A percentile compares a stretch with the other conserved stretches of the same genome.
Conservation (phyloP, 1,284 basidiomycete genomes). For the Pholiota adiposa region DNA sequence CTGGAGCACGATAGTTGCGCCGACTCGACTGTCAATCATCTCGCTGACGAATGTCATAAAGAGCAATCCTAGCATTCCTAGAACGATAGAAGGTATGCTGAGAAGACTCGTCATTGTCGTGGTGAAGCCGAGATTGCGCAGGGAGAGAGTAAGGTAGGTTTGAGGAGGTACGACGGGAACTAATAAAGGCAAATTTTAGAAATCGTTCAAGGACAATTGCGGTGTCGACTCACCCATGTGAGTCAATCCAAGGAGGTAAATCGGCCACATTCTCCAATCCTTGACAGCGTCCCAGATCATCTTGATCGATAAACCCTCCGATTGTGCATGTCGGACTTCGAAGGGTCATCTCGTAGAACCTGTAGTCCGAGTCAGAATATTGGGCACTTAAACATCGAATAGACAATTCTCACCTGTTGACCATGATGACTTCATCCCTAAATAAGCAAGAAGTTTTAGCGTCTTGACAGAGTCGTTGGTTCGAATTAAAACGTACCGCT, state of each 20-base stretch:
- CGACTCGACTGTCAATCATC: constrained; percentile 56
- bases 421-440: constrained; percentile 50
- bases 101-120: constrained; percentile 11
- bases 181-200: constrained; percentile 38
- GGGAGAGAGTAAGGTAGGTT: constrained; percentile 64
- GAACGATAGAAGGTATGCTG: constrained; percentile 11
- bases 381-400: not conserved
- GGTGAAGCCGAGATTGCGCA: constrained; percentile 52
- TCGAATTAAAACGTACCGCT: constrained; percentile 29
- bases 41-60: constrained; percentile 57
- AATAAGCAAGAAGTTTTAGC: not conserved
- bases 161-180: constrained; percentile 54
- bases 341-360: constrained; percentile 71
- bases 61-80: constrained; percentile 38
- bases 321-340: constrained; percentile 78
- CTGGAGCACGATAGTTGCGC: constrained; percentile 56
- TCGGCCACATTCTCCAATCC: constrained; percentile 73
- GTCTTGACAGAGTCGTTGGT: not conserved
- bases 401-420: constrained; percentile 2
- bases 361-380: constrained; percentile 22
- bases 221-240: not conserved
- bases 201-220: constrained; percentile 7
- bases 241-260: constrained; percentile 55
- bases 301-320: constrained; percentile 64
- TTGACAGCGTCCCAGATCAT: constrained; percentile 58